Conservation (phyloP, 2,329 filamentous ascomycete species). For the Thermothelomyces thermophilus region DNA sequence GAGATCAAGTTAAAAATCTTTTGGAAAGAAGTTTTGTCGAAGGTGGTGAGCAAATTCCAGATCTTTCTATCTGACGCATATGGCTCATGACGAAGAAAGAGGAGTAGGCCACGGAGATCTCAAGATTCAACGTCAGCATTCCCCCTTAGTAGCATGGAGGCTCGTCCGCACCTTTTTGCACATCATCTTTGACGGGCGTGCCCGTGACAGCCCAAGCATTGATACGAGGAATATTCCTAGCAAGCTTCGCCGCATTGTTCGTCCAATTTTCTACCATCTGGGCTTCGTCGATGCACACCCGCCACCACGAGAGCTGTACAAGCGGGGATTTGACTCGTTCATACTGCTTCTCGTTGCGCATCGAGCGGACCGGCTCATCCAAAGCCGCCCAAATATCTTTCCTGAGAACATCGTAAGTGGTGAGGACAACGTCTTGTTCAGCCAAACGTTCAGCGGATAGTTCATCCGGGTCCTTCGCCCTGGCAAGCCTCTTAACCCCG, state of each 20-base stretch:
- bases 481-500: conserved; percentile 38
- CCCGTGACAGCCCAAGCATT: conserved; percentile 92
- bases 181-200: conserved; percentile 71
- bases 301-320: conserved; percentile 80
- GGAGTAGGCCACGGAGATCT: conserved; percentile 73
- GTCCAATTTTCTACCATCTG: conserved; percentile 93
- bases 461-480: conserved; percentile 33
- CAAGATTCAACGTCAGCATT: not conserved
- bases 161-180: conserved; percentile 23
- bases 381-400: conserved; percentile 72
- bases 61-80: conserved; percentile 57
- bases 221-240: conserved; percentile 69
- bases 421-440: conserved; percentile 53
- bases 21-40: conserved; percentile 58
- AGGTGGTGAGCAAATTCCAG: conserved; percentile 61
- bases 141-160: not conserved
- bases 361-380: conserved; percentile 60
- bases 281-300: conserved; percentile 69
- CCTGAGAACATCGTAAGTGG: conserved; percentile 65
- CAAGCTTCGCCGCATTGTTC: conserved; percentile 73
- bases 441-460: conserved; percentile 39
- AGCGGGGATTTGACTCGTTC: conserved; percentile 66
- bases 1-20: conserved; percentile 65
- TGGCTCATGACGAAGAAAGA: conserved; percentile 74
- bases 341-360: conserved; percentile 60